Evolutionary conservation across 2,329 filamentous ascomycete genomes (phyloP).

Genomic region (Domatiomyces globalis): DNA sequence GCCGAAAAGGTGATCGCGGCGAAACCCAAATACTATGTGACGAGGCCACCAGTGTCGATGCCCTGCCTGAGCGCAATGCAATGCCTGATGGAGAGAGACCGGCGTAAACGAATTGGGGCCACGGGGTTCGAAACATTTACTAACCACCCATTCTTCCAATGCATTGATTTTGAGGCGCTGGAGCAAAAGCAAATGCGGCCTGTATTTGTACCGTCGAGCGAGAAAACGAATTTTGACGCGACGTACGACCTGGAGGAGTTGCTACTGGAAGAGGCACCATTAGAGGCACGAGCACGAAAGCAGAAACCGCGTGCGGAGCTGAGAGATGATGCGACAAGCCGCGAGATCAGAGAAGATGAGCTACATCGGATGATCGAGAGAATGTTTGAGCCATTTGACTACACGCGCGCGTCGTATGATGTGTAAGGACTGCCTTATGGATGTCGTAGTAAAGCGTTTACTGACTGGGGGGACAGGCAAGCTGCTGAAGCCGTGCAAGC

Average conservation of each 20-base stretch:
- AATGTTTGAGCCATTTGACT: slow-evolving; percentile 90
- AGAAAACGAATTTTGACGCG: slow-evolving; percentile 98
- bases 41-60: slow-evolving; percentile 76
- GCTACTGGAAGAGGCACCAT: slow-evolving; percentile 79
- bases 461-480: slow-evolving; percentile 11
- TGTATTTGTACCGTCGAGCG: slow-evolving; percentile 81
- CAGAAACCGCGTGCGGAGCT: slow-evolving; percentile 87
- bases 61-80: slow-evolving; percentile 80
- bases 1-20: slow-evolving; percentile 68
- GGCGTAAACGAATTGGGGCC: slow-evolving; percentile 66
- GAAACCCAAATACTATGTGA: slow-evolving; percentile 78
- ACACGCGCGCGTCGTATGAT: slow-evolving; percentile 67
- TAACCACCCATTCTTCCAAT: slow-evolving; percentile 75
- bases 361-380: slow-evolving; percentile 87
- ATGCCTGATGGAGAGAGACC: slow-evolving; percentile 66
- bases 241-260: slow-evolving; percentile 95
- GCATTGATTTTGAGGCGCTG: slow-evolving; percentile 69
- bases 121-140: slow-evolving; percentile 71
- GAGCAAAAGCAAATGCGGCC: slow-evolving; percentile 81
- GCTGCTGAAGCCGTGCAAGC: slow-evolving; percentile 15
- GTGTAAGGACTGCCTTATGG: slow-evolving; percentile 38
- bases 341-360: slow-evolving; percentile 89
- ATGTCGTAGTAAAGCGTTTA: not conserved
- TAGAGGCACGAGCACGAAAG: slow-evolving; percentile 80
- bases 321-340: slow-evolving; percentile 85